Conservation (phyloP, 306 rosid species). For the Dryas alaskensis region DNA sequence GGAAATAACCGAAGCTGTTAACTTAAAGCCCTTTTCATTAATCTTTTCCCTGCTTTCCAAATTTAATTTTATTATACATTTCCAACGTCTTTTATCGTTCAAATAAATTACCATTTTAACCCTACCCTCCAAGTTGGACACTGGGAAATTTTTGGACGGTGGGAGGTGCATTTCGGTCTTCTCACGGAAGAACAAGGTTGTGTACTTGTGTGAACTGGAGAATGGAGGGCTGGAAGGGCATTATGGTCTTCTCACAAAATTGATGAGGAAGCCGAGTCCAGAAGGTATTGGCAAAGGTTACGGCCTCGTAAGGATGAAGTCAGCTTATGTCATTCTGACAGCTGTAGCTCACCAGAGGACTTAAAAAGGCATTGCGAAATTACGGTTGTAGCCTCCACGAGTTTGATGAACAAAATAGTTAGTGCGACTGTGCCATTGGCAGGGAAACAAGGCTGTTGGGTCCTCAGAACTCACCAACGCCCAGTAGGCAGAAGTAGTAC, state of each 20-base stretch:
- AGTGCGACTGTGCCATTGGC: slow-evolving; percentile 1
- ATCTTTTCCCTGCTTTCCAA: neutral
- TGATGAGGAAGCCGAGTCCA: neutral
- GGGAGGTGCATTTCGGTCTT: slow-evolving; percentile 7
- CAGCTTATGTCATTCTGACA: slow-evolving; percentile 41
- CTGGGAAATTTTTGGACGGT: neutral
- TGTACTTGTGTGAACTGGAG: neutral
- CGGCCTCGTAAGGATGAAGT: slow-evolving; percentile 28
- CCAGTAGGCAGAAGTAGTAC: neutral
- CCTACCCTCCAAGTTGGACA: neutral
- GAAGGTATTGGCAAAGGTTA: neutral
- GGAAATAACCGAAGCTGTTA: slow-evolving; percentile 36
- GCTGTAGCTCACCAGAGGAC: slow-evolving; percentile 15
- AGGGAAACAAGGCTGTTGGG: slow-evolving; percentile 24
- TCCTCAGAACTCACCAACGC: slow-evolving; percentile 15
- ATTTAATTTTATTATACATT: neutral
- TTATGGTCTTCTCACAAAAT: neutral
- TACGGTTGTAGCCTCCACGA: slow-evolving; percentile 21
- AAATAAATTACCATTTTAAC: neutral
- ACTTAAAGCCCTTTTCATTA: neutral
- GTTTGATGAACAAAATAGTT: neutral
- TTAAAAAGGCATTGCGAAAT: neutral
- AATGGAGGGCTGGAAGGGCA: slow-evolving; percentile 9
- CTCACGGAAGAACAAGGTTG: neutral
- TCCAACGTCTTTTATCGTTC: neutral